These are phyloP conservation scores for Citrullus colocynthis DNA, from an alignment of 306 rosid species.

Conservation along the genomic window DNA sequence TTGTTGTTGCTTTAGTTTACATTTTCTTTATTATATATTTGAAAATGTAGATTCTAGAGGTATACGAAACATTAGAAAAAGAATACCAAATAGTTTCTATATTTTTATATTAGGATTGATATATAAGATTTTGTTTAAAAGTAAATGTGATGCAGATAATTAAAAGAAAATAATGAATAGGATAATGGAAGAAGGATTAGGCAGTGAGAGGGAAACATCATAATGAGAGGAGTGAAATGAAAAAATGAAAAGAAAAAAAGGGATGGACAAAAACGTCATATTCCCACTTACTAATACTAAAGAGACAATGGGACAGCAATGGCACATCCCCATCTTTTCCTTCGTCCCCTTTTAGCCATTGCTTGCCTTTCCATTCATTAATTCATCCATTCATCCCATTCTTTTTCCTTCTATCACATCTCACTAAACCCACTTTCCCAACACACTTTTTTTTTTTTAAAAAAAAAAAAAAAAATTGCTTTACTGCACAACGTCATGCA, in stretches of 20 bases:
- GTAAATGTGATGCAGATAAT: not conserved
- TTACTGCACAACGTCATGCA: not conserved
- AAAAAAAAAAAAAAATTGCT: not conserved
- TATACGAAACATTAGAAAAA: no score
- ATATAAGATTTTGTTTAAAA: no score
- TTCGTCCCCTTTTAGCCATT: not conserved
- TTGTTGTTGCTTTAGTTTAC: no score
- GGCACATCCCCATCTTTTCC: constrained; percentile 3
- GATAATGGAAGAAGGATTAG: not conserved
- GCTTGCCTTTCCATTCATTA: not conserved
- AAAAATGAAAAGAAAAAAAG: not conserved
- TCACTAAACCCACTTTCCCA: not conserved
- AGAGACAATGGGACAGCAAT: constrained; percentile 5
- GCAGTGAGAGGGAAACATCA: constrained; percentile 4
- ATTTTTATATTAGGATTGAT: no score
- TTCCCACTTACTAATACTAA: constrained; percentile 2
- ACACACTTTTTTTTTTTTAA: not conserved
- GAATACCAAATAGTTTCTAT: no score
- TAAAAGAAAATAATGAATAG: not conserved
- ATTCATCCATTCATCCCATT: not conserved
- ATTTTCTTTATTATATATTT: no score
- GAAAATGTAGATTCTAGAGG: no score
- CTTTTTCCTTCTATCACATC: not conserved
- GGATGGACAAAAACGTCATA: constrained; percentile 4
- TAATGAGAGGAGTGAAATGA: not conserved